Evolutionary conservation across 106 monocot species (phyloP).

Genomic region (Platanthera guangdongensis): DNA sequence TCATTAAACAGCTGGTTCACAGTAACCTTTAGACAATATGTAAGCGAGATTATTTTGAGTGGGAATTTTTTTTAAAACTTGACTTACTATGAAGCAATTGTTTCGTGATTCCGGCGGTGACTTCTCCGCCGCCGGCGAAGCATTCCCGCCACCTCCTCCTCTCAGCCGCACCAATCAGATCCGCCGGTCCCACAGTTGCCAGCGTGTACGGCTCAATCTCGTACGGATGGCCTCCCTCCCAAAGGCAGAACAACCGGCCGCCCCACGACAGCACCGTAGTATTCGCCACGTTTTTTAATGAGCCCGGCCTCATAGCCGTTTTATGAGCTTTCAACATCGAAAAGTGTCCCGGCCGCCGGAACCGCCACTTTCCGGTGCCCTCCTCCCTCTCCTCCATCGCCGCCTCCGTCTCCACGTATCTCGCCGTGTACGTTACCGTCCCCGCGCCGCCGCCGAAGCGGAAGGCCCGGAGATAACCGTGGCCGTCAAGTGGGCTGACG

Average conservation of each 20-base stretch:
- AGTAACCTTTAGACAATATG: too few species aligned
- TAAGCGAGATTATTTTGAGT: too few species aligned
- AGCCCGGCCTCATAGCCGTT: slow-evolving; percentile 36
- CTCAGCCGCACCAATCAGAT: too few species aligned
- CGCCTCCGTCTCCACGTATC: background rate
- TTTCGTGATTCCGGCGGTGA: too few species aligned
- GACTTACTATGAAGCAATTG: too few species aligned
- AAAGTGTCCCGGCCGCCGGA: slow-evolving; percentile 70
- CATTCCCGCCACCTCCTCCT: background rate
- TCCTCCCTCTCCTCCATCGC: background rate
- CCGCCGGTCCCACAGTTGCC: too few species aligned
- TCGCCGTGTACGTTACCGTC: background rate
- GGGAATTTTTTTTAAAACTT: too few species aligned
- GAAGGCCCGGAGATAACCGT: background rate
- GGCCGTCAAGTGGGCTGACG: background rate
- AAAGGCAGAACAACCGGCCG: slow-evolving; percentile 60
- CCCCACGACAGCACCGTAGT: slow-evolving; percentile 69
- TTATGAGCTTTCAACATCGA: slow-evolving; percentile 40
- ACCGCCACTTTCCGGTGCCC: slow-evolving; percentile 35
- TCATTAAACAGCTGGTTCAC: too few species aligned
- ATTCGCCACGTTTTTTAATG: slow-evolving; percentile 92
- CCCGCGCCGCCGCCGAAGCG: background rate
- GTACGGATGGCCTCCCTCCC: too few species aligned
- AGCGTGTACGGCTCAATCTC: too few species aligned
- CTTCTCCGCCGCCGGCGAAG: too few species aligned